Percentiles rank a stretch among this genome's conserved stretches.
Conservation (phyloP, 768 basidiomycete genomes). For the Omphalotus guepiniiformis region DNA sequence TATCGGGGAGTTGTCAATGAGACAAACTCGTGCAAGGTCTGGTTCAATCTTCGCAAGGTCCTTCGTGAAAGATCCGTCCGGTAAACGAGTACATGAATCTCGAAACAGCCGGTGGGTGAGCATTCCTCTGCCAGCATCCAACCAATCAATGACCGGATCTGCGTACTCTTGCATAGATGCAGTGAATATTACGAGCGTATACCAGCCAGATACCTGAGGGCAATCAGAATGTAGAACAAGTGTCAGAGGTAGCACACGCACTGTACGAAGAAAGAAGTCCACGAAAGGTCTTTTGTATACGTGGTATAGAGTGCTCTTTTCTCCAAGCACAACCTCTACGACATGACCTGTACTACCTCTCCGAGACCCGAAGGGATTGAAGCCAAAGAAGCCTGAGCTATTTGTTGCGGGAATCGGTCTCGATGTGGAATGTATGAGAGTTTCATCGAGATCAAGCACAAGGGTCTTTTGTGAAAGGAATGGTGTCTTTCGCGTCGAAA, state of each 20-base stretch:
- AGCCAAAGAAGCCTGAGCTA: constrained; percentile 60
- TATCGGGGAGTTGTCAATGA: constrained; percentile 94
- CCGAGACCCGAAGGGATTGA: constrained; percentile 46
- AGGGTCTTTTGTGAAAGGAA: constrained; percentile 90
- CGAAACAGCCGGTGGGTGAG: constrained; percentile 87
- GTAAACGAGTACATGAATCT: constrained; percentile 89
- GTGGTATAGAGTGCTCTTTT: constrained; percentile 88
- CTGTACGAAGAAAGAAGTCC: constrained; percentile 90
- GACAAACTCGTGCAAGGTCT: constrained; percentile 89
- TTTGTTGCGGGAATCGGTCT: constrained; percentile 54
- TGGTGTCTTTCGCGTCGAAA: constrained; percentile 53
- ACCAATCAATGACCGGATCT: constrained; percentile 99
- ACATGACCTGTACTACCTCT: constrained; percentile 76
- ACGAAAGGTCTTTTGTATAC: constrained; percentile 98
- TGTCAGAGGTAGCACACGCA: constrained; percentile 26
- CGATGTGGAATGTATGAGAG: constrained; percentile 95
- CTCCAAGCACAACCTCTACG: constrained; percentile 90
- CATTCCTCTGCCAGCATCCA: constrained; percentile 92
- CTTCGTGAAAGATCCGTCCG: constrained; percentile 94
- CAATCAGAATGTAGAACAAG: constrained; percentile 20
- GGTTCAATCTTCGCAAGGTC: constrained; percentile 83
- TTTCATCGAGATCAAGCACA: constrained; percentile 97
- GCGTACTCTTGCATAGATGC: constrained; percentile 99
- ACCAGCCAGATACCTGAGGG: constrained; percentile 91
- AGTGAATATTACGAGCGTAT: constrained; percentile 97